Percentiles rank a stretch among this genome's conserved stretches.
Evolutionary conservation across 495 filamentous ascomycete genomes (phyloP).

Genomic region (Aspergillus avenaceus): DNA sequence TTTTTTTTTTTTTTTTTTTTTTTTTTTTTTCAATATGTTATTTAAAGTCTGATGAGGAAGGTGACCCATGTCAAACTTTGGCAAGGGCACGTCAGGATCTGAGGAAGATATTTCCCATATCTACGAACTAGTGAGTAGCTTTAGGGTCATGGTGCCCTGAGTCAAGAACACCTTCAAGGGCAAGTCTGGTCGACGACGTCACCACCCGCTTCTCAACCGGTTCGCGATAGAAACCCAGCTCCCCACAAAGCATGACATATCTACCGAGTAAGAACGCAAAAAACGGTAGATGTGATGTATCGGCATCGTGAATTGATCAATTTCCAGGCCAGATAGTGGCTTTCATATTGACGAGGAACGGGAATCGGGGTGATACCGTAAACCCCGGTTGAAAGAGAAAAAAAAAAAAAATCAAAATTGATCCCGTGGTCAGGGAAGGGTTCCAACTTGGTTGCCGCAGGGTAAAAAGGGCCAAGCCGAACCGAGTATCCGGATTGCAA

Average conservation of each 20-base stretch:
- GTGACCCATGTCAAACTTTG: not conserved
- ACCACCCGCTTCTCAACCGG: constrained; percentile 15
- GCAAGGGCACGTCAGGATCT: too few species aligned
- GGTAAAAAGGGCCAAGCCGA: constrained; percentile 11
- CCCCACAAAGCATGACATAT: not conserved
- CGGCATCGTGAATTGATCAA: not conserved
- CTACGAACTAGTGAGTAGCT: too few species aligned
- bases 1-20: too few species aligned
- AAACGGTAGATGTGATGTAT: too few species aligned
- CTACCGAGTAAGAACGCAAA: not conserved
- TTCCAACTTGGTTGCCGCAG: too few species aligned
- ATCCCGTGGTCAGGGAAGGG: constrained; percentile 11
- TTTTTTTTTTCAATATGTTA: too few species aligned
- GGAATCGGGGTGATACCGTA: not conserved
- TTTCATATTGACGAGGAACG: not conserved
- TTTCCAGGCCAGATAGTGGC: not conserved
- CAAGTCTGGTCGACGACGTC: constrained; percentile 22
- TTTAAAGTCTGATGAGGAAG: not conserved
- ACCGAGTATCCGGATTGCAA: constrained; percentile 12
- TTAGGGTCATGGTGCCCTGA: too few species aligned
- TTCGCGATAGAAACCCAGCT: not conserved
- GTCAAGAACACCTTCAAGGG: too few species aligned
- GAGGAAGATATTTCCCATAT: too few species aligned
- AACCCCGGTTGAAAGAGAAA: too few species aligned
- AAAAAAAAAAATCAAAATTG: too few species aligned